Base-by-base conservation (phyloP, 768 basidiomycete species). In the Strobilomyces dryophilus region DNA sequence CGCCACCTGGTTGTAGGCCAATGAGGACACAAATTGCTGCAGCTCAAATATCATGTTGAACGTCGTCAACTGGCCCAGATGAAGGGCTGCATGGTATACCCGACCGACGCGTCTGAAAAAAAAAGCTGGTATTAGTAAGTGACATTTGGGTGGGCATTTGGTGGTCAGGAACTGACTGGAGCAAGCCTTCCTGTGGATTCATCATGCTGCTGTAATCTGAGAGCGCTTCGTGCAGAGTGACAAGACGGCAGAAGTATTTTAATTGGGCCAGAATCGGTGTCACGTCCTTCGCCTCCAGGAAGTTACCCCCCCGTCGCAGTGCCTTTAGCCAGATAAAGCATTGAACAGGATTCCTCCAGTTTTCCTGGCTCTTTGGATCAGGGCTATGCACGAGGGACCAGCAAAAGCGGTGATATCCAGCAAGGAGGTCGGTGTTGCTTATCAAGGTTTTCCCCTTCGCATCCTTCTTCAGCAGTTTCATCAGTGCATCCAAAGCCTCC, bases 181-280 rank as follows among this genome's bases (percentile, higher is more conserved):
- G 47, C 37, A 37, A 27, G 7, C 35, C 35, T 11, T 41, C 39
- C 40, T 49, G 39, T 5, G 18, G 27, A n/a, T 41, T 11, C 11
- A 49, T 32, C 27, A n/a, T n/a, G n/a, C 18, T 4, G 6, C 34
- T 20, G n/a, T 15, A 11, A 8, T 9, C 14, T 10, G 48, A 41
- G 14, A 49, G 39, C 20, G 39, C 48, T 26, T 50, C 41, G 5
- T 50, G 15, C 17, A 50, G 10, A 17, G 49, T 50, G 21, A 43
- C 41, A 3, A 50, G 20, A 12, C 49, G 49, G 31, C 49, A 50
- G 21, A 50, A 50, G 17, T 50, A 50, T 14, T 50, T 50, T 15
- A 50, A 6, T 21, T 42, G 18, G 3, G 49, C 49, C 29, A 50
- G 41, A 34, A 50, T 42, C 2, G 49, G 40, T 2, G 49, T 50